These are phyloP conservation scores for Mycena crocata DNA, from an alignment of 768 basidiomycete species.

Conservation along the genomic window DNA sequence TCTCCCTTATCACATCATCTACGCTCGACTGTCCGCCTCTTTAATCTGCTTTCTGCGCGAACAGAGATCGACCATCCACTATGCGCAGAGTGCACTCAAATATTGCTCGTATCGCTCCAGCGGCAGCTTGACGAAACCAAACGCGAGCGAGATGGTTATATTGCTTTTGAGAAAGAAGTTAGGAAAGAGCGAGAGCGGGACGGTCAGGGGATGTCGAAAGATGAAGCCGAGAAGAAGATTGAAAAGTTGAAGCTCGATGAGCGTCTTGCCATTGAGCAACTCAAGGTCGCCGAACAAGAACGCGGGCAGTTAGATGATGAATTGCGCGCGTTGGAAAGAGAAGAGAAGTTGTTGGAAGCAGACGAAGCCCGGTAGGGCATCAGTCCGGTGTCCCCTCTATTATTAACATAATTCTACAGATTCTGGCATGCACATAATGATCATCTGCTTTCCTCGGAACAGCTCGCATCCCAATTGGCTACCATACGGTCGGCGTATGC, in stretches of 20 bases:
- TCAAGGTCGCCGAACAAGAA: conserved; percentile 82
- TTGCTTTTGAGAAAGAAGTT: conserved; percentile 91
- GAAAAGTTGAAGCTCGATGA: conserved; percentile 79
- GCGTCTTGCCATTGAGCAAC: conserved; percentile 74
- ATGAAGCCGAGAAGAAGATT: conserved; percentile 79
- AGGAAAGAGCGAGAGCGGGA: conserved; percentile 84
- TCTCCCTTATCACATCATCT: conserved; percentile 84
- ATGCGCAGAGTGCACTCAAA: conserved; percentile 93
- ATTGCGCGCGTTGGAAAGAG: conserved; percentile 73
- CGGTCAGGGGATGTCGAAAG: conserved; percentile 66
- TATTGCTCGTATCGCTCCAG: conserved; percentile 79
- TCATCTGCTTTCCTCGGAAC: conserved; percentile 71
- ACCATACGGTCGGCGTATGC: conserved; percentile 83
- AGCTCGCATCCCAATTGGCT: conserved; percentile 76
- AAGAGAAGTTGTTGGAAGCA: conserved; percentile 81
- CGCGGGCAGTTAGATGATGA: conserved; percentile 81
- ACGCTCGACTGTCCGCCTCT: conserved; percentile 78
- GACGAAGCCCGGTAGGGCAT: conserved; percentile 85
- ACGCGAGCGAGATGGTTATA: conserved; percentile 92
- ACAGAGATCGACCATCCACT: conserved; percentile 93
- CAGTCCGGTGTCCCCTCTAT: background rate
- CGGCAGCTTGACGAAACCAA: conserved; percentile 89
- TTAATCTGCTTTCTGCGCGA: conserved; percentile 80
- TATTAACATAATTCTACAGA: conserved; percentile 50
- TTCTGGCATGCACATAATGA: conserved; percentile 88